Base-by-base conservation (phyloP, 2,329 filamentous ascomycete species). In the Aspergillus persii region DNA sequence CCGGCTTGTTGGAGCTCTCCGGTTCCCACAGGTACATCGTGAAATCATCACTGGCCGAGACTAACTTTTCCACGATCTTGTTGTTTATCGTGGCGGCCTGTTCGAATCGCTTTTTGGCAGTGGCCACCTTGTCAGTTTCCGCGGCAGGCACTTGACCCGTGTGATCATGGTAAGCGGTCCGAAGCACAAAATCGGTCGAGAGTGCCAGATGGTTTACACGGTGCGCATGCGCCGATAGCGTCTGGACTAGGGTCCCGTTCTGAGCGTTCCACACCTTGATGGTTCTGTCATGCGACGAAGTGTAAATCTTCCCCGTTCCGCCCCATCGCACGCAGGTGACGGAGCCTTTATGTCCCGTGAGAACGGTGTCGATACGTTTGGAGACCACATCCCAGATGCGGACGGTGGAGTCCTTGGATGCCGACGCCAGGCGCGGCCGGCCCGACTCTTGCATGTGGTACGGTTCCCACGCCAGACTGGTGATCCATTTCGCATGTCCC, bases 21-120 rank as follows among this genome's bases (percentile, higher is more conserved):
- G 93, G 93, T 61, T 96, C 91, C 94, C 94, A 99, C 7, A 99
- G 83, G 73, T 92, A 96, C 84, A 99, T 94, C 5, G 93, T 96
- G 74, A 93, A 96, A 75, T 99, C 95, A 71, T 98, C 95, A 65
- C 89, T 94, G 2, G 94, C 95, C 8, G 92, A 96, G 2, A 96
- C 90, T 3, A 98, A 79, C 30, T 91, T 86, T 79, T 99, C 95
- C 1, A 90, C 86, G 26, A 96, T 82, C 69, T 88, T 86, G 29
- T 90, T 90, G 63, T 89, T 86, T 30, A 92, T 83, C 2, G 83
- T 90, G 4, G 92, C 91, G 1, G 92, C 92, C 72, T 92, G 91
- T 68, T 95, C 88, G 71, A 96, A 98, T 29, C 92, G 85, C 66
- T 89, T 84, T 73, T 87, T 89, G 0, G 95, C 93, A 72, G 91